These are phyloP conservation scores for Colletotrichum caudatum DNA, from an alignment of 2,329 filamentous ascomycete species.

Conservation along the genomic window DNA sequence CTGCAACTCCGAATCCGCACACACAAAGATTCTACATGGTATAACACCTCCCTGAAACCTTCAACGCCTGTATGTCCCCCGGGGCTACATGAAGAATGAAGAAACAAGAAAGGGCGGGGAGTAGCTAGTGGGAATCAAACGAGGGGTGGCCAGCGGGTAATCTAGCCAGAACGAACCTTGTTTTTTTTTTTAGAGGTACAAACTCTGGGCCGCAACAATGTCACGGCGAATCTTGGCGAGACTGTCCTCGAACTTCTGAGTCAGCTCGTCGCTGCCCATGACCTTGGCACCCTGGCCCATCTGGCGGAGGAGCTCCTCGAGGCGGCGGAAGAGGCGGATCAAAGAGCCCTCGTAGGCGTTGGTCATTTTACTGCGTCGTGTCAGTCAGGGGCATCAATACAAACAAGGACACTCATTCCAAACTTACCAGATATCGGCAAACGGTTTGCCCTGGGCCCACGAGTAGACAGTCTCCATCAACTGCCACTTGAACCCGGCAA, in stretches of 20 bases:
- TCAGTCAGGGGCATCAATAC: slow-evolving; percentile 13
- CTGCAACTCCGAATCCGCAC: slow-evolving; percentile 29
- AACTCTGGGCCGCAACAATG: slow-evolving; percentile 92
- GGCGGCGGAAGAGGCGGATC: slow-evolving; percentile 93
- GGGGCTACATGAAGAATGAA: slow-evolving; percentile 30
- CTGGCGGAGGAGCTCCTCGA: slow-evolving; percentile 94
- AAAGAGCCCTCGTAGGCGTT: slow-evolving; percentile 97
- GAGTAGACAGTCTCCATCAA: slow-evolving; percentile 96
- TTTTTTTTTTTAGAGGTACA: slow-evolving; percentile 79
- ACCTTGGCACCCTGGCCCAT: slow-evolving; percentile 97
- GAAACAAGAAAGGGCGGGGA: slow-evolving; percentile 8
- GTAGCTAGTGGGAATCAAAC: not conserved
- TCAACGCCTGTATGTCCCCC: slow-evolving; percentile 30
- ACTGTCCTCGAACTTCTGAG: slow-evolving; percentile 90
- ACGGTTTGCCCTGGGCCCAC: slow-evolving; percentile 91
- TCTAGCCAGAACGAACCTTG: slow-evolving; percentile 20
- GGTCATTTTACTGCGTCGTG: slow-evolving; percentile 88
- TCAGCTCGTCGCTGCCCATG: slow-evolving; percentile 96
- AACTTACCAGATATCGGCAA: slow-evolving; percentile 93
- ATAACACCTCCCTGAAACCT: slow-evolving; percentile 26
- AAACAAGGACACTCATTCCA: too few relatives aligned
- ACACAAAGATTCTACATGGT: slow-evolving; percentile 40
- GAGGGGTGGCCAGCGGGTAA: slow-evolving; percentile 4
- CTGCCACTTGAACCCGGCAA: slow-evolving; percentile 90
- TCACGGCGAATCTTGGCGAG: slow-evolving; percentile 89